A percentile compares a stretch with the other conserved stretches of the same genome.
phyloP scores from a whole-genome alignment of 2,329 filamentous ascomycete genomes.

The Rhinocladiella similis region DNA sequence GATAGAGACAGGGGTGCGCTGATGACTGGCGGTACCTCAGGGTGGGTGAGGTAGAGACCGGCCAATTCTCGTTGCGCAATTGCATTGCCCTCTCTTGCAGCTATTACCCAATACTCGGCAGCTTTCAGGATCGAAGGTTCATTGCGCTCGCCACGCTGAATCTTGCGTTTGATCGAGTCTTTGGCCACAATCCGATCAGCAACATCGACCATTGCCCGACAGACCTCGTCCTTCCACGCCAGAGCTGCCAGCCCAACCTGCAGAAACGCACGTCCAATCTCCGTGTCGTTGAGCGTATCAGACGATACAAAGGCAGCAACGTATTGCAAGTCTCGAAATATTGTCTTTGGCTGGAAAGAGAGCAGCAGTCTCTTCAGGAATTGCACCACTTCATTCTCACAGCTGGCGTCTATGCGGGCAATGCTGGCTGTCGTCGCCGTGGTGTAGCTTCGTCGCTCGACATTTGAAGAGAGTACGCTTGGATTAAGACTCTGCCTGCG shows the following conservation, averaged over 20 bases:
- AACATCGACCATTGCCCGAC: constrained; percentile 77
- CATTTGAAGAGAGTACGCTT: constrained; percentile 8
- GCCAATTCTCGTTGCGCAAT: constrained; percentile 90
- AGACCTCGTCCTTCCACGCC: constrained; percentile 84
- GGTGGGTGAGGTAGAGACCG: constrained; percentile 88
- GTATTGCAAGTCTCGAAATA: constrained; percentile 79
- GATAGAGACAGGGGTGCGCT: constrained; percentile 82
- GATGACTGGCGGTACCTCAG: constrained; percentile 76
- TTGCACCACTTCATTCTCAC: constrained; percentile 44
- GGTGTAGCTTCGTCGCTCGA: constrained; percentile 5
- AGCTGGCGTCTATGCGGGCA: neutral
- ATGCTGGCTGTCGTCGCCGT: constrained; percentile 22
- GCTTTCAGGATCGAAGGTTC: constrained; percentile 76
- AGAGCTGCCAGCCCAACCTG: constrained; percentile 85
- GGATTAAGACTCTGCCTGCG: constrained; percentile 27
- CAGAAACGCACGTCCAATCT: constrained; percentile 77
- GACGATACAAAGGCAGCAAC: constrained; percentile 63
- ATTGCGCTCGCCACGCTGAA: constrained; percentile 39
- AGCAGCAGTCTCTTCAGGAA: constrained; percentile 68
- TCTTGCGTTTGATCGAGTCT: constrained; percentile 38
- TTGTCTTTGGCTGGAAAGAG: constrained; percentile 71
- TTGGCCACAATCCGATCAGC: constrained; percentile 68
- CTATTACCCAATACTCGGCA: constrained; percentile 86
- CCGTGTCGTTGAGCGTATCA: constrained; percentile 58
- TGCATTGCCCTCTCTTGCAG: constrained; percentile 85